Conservation (phyloP, 306 rosid genomes). For the Dalbergia cochinchinensis region DNA sequence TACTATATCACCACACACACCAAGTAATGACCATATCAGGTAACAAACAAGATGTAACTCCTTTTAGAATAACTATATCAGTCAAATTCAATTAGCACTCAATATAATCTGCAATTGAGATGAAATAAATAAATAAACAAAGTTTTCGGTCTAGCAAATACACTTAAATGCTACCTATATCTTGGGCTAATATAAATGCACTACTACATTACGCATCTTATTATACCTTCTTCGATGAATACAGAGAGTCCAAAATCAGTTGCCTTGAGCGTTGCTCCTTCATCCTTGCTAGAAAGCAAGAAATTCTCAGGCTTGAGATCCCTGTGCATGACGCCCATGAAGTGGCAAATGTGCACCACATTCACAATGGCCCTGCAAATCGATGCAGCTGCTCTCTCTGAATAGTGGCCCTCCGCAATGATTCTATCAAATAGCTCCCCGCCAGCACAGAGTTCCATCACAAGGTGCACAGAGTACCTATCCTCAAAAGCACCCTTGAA, state of each 20-base stretch:
- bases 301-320: conserved; percentile 97
- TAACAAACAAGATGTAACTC: not conserved
- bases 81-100: conserved; percentile 10
- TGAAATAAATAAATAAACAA: not conserved
- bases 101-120: conserved; percentile 12
- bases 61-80: not conserved
- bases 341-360: conserved; percentile 85
- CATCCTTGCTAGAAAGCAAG: conserved; percentile 77
- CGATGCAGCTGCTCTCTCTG: conserved; percentile 82
- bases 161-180: conserved; percentile 5
- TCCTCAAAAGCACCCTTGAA: conserved; percentile 88
- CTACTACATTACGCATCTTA: too few species aligned
- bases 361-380: conserved; percentile 76
- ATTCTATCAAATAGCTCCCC: conserved; percentile 91
- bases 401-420: conserved; percentile 82
- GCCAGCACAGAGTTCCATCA: conserved; percentile 97
- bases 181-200: too few species aligned
- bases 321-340: conserved; percentile 93
- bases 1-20: not conserved
- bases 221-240: conserved; percentile 82
- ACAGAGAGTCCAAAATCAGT: conserved; percentile 96
- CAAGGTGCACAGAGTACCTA: conserved; percentile 78
- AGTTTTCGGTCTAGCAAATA: not conserved
- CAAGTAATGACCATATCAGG: conserved; percentile 26
- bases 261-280: conserved; percentile 73